Evolutionary conservation across 2,329 filamentous ascomycete genomes (phyloP), one percentile per base, ranked within the genome.

Genomic region (Cryphonectria parasitica): DNA sequence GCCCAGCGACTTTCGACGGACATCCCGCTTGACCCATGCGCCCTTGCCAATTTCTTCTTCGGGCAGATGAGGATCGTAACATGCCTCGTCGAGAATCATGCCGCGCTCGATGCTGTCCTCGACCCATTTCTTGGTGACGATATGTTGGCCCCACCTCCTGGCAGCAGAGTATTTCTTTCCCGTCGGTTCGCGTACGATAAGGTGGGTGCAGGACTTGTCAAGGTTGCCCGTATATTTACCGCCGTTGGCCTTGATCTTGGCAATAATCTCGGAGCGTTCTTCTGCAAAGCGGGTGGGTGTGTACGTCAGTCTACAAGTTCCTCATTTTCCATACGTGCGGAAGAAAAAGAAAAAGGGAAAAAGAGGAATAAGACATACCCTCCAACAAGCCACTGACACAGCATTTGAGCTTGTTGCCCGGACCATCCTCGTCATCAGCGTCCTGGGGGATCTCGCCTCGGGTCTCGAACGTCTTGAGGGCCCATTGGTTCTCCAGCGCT

Each of bases 101-200:
- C 94, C 94, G 73, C 96, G 88, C 74, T 92, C 88, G 71, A 96
- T 80, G 76, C 92, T 95, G 77, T 98, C 92, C 66, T 90, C 83
- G 52, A 98, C 87, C 96, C 96, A 99, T 77, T 94, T 91, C 45
- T 92, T 80, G 1, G 92, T 90, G 34, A 99, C 94, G 34, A 94
- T 89, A 67, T 89, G 89, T 74, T 97, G 88, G 62, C 87, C 86
- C 95, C 96, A 99, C 75, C 87, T 87, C 74, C 88, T 90, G n/a
- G 95, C 96, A 69, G 94, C 94, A 69, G 89, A 88, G 79, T 97
- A 99, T 80, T 99, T 99, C 72, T 94, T 92, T 31, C 96, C 95
- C 74, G 92, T 88, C 11, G 95, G 90, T 66, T 87, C 88, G 73
- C 88, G 88, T 43, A 93, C 93, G 74, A 99, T 91, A 22, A 99